Percentiles rank a stretch among this genome's conserved stretches.
Conservation (phyloP, 495 filamentous ascomycete species). For the Wilcoxina mikolae region DNA sequence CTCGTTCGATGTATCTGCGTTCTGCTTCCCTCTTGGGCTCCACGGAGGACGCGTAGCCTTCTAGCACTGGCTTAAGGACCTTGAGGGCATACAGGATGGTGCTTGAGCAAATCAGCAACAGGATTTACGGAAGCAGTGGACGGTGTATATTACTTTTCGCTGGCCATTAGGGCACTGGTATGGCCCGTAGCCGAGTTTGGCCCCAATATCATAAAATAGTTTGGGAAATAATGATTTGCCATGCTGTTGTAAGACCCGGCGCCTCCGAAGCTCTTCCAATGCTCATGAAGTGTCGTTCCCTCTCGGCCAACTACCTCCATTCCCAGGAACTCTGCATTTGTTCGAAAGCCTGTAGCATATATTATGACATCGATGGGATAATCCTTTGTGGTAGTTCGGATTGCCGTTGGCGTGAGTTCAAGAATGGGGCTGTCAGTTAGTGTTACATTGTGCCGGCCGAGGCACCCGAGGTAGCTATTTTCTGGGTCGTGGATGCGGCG, state of each 20-base stretch:
- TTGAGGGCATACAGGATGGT: constrained; percentile 38
- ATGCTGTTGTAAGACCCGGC: constrained; percentile 49
- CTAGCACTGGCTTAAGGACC: constrained; percentile 38
- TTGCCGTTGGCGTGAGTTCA: constrained; percentile 27
- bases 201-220: constrained; percentile 53
- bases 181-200: constrained; percentile 54
- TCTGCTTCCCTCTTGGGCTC: constrained; percentile 34
- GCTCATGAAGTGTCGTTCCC: constrained; percentile 37
- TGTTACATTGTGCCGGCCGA: constrained; percentile 41
- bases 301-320: constrained; percentile 35
- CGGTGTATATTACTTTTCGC: constrained; percentile 34
- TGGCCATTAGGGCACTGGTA: constrained; percentile 43
- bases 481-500: constrained; percentile 43
- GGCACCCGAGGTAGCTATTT: constrained; percentile 39
- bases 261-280: constrained; percentile 41
- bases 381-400: constrained; percentile 23
- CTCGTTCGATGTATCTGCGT: constrained; percentile 29
- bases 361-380: constrained; percentile 46
- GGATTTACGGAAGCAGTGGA: constrained; percentile 19
- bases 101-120: neutral
- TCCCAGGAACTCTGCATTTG: constrained; percentile 34
- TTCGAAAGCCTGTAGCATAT: constrained; percentile 44
- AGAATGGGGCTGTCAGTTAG: constrained; percentile 34
- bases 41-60: constrained; percentile 30
- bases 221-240: constrained; percentile 51